A percentile compares a stretch with the other conserved stretches of the same genome.
Conservation (phyloP, 495 filamentous ascomycete species). For the Podospora appendiculata region DNA sequence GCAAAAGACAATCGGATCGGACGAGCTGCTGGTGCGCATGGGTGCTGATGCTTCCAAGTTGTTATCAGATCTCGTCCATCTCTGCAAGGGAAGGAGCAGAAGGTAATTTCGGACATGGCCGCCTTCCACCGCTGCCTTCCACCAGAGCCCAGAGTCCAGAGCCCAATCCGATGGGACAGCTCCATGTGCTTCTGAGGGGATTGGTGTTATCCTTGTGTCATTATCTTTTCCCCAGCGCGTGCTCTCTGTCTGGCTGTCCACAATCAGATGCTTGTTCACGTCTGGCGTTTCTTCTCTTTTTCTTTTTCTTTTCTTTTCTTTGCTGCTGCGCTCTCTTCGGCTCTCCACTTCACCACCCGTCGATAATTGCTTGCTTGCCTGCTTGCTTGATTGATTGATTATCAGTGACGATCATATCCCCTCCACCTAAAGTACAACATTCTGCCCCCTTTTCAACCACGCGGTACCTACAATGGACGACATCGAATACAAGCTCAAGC, state of each 20-base stretch:
- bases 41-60: too few species aligned
- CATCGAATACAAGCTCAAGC: constrained; percentile 37
- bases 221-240: not conserved
- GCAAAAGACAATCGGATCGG: too few species aligned
- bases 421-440: not conserved
- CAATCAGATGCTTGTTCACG: not conserved
- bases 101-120: too few species aligned
- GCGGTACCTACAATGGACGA: constrained; percentile 21
- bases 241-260: not conserved
- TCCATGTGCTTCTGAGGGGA: not conserved
- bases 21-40: too few species aligned
- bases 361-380: too few species aligned
- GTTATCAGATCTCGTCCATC: too few species aligned
- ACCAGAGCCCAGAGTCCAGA: too few species aligned
- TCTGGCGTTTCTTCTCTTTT: not conserved
- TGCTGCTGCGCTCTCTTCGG: not conserved
- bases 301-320: not conserved
- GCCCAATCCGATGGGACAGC: too few species aligned
- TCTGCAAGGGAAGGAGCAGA: too few species aligned
- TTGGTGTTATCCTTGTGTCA: not conserved
- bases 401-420: not conserved
- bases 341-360: not conserved
- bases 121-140: too few species aligned
- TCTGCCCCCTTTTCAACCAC: not conserved
- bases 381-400: not conserved